Base-by-base conservation (phyloP, 352 stramenopile species). In the Globisporangium emineosum region DNA sequence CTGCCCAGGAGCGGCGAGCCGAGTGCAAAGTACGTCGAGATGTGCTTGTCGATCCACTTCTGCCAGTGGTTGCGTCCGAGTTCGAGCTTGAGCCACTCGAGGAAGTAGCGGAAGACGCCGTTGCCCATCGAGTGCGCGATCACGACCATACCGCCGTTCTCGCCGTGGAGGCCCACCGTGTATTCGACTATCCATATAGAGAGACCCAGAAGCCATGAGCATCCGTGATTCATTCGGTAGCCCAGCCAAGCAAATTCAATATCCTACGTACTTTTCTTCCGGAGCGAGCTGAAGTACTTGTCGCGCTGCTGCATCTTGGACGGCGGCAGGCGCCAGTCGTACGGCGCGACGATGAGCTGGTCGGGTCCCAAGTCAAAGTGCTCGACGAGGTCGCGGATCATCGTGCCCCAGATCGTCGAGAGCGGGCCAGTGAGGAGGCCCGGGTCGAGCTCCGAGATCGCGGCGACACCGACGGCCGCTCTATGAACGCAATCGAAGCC, bases 51-150 rank as follows among this genome's bases (percentile, higher is more conserved):
- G 49, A 94, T 88, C 85, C 85, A 94, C 45, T 73, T 61, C 40
- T 90, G 78, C 77, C 78, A 90, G 67, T 91, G 73, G 54, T 93
- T 82, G 7, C 72, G 69, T 1, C 83, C 83, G 23, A 94, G 72
- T 60, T 94, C 83, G 55, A 86, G 77, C 58, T 88, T 84, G 57
- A 94, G 70, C 85, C 85, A 94, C 60, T 80, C 79, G 33, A 94
- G 77, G 50, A 94, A 94, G 72, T 94, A 94, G 3, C 83, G 83
- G 25, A 94, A 88, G 19, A 92, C 65, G 37, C 75, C 75, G 63
- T 94, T 94, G 33, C 85, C 85, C 78, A 94, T 90, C 33, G 85
- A 94, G 61, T 94, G 85, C 0, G 83, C 85, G 65, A 94, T 87
- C 32, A 94, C 79, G 32, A 94, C 83, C 29, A 90, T 65, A 17